phyloP scores from a whole-genome alignment of 176 grass and related monocot species.

The Oryza glaberrima region DNA sequence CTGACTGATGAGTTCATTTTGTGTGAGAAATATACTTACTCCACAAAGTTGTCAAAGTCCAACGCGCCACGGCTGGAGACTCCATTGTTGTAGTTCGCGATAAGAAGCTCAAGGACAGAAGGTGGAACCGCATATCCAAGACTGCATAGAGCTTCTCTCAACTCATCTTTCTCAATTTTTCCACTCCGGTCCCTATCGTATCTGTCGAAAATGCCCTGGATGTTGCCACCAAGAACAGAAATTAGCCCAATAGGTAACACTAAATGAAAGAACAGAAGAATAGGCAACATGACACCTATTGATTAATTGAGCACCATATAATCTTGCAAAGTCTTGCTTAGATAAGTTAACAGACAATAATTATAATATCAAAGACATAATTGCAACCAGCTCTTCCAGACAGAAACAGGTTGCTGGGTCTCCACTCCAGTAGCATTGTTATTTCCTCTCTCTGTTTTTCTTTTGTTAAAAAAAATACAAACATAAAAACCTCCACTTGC shows the following conservation, averaged over 20 bases:
- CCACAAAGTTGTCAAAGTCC: constrained; percentile 89
- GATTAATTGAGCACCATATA: neutral
- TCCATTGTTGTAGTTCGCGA: constrained; percentile 72
- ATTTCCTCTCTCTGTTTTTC: neutral
- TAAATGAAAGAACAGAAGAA: neutral
- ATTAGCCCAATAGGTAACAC: neutral
- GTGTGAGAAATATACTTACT: constrained; percentile 51
- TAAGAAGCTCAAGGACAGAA: constrained; percentile 66
- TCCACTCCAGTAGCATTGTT: neutral
- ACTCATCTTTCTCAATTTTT: constrained; percentile 70
- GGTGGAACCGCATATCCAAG: constrained; percentile 78
- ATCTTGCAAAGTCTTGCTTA: neutral
- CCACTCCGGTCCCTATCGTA: constrained; percentile 80
- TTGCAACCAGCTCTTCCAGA: neutral
- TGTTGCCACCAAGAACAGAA: constrained; percentile 20
- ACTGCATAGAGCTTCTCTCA: constrained; percentile 74
- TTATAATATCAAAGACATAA: neutral
- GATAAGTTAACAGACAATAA: neutral
- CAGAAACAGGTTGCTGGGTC: neutral
- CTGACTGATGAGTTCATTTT: neutral
- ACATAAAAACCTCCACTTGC: neutral
- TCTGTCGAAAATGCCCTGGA: constrained; percentile 75
- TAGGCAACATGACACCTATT: neutral
- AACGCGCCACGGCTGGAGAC: constrained; percentile 39
- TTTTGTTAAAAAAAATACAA: neutral